A percentile compares a stretch with the other conserved stretches of the same genome.
phyloP scores from a whole-genome alignment of 805 yeast species.

The Ogataea parapolymorpha region DNA sequence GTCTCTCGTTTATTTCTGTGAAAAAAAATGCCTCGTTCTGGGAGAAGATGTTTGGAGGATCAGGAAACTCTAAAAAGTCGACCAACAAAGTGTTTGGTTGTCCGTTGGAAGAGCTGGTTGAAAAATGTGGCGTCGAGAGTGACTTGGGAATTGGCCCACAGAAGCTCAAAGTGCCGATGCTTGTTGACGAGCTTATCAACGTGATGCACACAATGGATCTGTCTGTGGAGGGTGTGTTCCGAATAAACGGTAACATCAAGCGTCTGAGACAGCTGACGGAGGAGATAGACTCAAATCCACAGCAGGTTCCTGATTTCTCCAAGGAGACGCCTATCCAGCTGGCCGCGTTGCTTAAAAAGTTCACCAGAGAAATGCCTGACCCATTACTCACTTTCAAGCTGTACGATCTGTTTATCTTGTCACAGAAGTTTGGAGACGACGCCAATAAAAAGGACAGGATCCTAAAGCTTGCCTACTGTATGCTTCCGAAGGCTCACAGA shows the following conservation, averaged over 20 bases:
- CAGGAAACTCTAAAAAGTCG: constrained; percentile 5
- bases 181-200: constrained; percentile 80
- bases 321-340: constrained; percentile 83
- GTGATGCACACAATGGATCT: constrained; percentile 87
- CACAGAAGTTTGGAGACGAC: constrained; percentile 51
- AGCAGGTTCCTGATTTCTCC: constrained; percentile 64
- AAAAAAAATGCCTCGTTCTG: constrained; percentile 47
- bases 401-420: constrained; percentile 73
- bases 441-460: constrained; percentile 46
- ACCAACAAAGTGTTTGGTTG: constrained; percentile 66
- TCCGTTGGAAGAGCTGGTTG: constrained; percentile 65
- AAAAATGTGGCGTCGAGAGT: constrained; percentile 74
- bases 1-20: constrained; percentile 40
- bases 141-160: constrained; percentile 82
- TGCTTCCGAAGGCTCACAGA: constrained; percentile 78
- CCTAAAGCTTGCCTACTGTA: constrained; percentile 62
- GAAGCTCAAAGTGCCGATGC: constrained; percentile 74
- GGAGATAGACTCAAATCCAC: constrained; percentile 69
- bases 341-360: constrained; percentile 89
- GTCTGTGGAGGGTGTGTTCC: constrained; percentile 93
- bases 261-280: constrained; percentile 70
- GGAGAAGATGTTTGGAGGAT: constrained; percentile 43
- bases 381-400: constrained; percentile 78
- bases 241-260: constrained; percentile 93
- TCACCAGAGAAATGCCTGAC: constrained; percentile 87